phyloP scores from a whole-genome alignment of 2,329 filamentous ascomycete species.

The Penicillium sp. region DNA sequence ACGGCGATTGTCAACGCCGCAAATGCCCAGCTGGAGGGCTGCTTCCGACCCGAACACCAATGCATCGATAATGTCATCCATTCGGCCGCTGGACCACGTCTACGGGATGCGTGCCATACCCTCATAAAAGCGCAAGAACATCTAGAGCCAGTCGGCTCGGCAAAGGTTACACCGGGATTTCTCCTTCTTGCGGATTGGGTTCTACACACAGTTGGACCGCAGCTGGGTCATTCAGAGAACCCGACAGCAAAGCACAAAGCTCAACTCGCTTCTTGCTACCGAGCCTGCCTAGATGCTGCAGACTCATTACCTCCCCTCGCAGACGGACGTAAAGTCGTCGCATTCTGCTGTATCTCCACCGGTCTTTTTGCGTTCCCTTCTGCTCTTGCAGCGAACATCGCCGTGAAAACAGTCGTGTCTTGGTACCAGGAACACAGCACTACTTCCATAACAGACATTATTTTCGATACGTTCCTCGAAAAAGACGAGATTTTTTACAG shows the following conservation, averaged over 20 bases:
- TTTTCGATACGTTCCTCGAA: constrained; percentile 23
- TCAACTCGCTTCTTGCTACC: constrained; percentile 19
- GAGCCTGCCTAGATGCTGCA: constrained; percentile 12
- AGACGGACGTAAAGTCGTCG: constrained; percentile 20
- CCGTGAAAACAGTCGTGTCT: constrained; percentile 10
- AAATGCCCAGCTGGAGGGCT: constrained; percentile 21
- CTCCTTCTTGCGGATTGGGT: constrained; percentile 16
- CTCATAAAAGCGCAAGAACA: constrained; percentile 12
- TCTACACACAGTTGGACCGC: constrained; percentile 25
- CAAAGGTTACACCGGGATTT: constrained; percentile 20
- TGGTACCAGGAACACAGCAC: constrained; percentile 15
- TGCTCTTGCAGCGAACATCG: constrained; percentile 16
- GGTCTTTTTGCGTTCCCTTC: constrained; percentile 26
- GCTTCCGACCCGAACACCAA: constrained; percentile 22
- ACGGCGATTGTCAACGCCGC: constrained; percentile 28
- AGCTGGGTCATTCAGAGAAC: constrained; percentile 5
- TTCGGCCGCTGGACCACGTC: constrained; percentile 21
- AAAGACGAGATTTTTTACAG: constrained; percentile 17
- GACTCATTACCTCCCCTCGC: constrained; percentile 11
- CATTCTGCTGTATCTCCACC: constrained; percentile 26
- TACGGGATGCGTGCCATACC: constrained; percentile 20
- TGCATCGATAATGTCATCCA: constrained; percentile 30
- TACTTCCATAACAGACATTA: constrained; percentile 20
- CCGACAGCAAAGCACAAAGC: constrained; percentile 4
- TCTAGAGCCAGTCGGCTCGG: constrained; percentile 13